Conservation (phyloP, 768 basidiomycete genomes). For the Amanita muscaria region DNA sequence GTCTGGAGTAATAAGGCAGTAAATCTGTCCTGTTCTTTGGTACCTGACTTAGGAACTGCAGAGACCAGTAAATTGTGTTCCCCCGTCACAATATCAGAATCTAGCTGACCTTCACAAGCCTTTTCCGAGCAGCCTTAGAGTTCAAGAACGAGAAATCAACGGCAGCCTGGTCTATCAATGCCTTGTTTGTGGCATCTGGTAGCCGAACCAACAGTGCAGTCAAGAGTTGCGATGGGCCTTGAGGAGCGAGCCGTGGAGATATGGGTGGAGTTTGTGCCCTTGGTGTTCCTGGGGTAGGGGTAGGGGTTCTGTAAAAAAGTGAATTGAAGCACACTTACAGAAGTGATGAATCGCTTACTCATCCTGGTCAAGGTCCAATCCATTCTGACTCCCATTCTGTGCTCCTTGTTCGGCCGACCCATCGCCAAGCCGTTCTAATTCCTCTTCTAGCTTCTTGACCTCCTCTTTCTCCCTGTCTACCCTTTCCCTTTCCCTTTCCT, state of each 20-base stretch:
- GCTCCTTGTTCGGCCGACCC: constrained; percentile 20
- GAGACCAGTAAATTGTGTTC: constrained; percentile 5
- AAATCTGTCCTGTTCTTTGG: constrained; percentile 86
- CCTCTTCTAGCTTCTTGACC: constrained; percentile 67
- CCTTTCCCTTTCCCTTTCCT: constrained; percentile 42
- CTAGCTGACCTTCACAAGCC: constrained; percentile 65
- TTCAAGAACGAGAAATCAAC: constrained; percentile 96
- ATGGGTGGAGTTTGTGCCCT: constrained; percentile 49
- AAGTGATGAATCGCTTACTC: constrained; percentile 22
- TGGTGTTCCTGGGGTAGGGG: constrained; percentile 63
- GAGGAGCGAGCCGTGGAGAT: constrained; percentile 68
- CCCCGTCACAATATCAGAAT: not conserved
- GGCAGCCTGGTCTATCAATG: constrained; percentile 85
- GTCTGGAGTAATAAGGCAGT: constrained; percentile 84
- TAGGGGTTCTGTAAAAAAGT: constrained; percentile 33
- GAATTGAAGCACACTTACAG: not conserved
- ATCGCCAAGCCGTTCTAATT: constrained; percentile 54
- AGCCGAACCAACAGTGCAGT: constrained; percentile 85
- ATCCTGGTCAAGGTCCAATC: constrained; percentile 22
- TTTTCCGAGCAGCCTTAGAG: constrained; percentile 90
- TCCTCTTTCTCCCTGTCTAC: constrained; percentile 58
- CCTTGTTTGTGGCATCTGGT: constrained; percentile 89
- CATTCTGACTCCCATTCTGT: constrained; percentile 8
- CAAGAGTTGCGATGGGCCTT: constrained; percentile 89
- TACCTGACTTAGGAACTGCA: constrained; percentile 71